Percentiles rank a stretch among this genome's conserved stretches.
Evolutionary conservation across 768 basidiomycete genomes (phyloP).

Genomic region (Naganishia friedmannii): DNA sequence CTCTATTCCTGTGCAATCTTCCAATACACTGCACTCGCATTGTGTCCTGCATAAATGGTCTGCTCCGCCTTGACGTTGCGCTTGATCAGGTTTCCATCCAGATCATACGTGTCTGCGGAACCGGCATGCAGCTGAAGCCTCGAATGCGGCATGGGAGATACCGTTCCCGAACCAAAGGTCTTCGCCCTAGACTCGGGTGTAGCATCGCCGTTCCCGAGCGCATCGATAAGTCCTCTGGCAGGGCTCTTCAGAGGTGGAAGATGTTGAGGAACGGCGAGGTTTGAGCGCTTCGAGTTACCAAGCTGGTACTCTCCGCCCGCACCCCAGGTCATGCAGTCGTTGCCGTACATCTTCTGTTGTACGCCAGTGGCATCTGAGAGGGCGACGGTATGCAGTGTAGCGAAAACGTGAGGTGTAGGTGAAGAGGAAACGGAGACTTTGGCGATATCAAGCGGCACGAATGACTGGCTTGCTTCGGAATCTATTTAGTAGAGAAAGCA

Average conservation of each 20-base stretch:
- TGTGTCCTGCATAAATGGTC: conserved; percentile 51
- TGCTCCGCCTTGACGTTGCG: conserved; percentile 50
- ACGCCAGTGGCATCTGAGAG: conserved; percentile 53
- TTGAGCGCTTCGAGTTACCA: conserved; percentile 53
- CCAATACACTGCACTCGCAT: conserved; percentile 53
- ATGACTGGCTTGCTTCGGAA: conserved; percentile 62
- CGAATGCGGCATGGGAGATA: conserved; percentile 52
- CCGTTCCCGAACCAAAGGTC: conserved; percentile 44
- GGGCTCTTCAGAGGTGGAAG: conserved; percentile 45
- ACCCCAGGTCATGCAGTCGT: conserved; percentile 52
- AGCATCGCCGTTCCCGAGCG: background rate
- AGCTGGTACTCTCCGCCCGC: conserved; percentile 47
- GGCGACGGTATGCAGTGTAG: conserved; percentile 65
- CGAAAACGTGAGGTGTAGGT: conserved; percentile 68
- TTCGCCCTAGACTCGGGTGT: conserved; percentile 33
- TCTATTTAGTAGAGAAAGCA: conserved; percentile 34
- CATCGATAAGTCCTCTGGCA: conserved; percentile 16
- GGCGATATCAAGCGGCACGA: conserved; percentile 65
- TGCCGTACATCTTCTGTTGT: conserved; percentile 46
- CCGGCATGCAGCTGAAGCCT: conserved; percentile 50
- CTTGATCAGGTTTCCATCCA: conserved; percentile 46
- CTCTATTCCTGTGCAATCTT: conserved; percentile 40
- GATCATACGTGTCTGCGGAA: conserved; percentile 44
- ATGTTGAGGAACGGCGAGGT: conserved; percentile 54
- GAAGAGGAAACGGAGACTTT: conserved; percentile 59